A percentile compares a stretch with the other conserved stretches of the same genome.
phyloP scores from a whole-genome alignment of 768 basidiomycete genomes.

The Leucocoprinus sp. region DNA sequence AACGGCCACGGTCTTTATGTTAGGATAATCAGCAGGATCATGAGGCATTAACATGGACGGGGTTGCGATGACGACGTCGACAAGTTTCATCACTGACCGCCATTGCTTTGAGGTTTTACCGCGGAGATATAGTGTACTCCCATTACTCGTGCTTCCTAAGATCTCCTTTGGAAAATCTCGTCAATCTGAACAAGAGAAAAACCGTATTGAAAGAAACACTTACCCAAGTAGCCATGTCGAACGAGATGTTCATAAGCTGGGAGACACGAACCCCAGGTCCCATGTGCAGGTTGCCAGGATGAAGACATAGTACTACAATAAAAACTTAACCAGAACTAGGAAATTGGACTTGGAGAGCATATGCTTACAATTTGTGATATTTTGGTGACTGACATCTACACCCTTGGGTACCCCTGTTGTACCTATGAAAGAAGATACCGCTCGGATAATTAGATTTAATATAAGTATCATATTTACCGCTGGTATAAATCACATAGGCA shows the following conservation, averaged over 20 bases:
- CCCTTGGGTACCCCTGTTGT: constrained; percentile 55
- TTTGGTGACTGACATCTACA: constrained; percentile 49
- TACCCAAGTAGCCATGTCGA: constrained; percentile 63
- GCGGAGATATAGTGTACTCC: constrained; percentile 44
- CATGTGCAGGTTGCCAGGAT: constrained; percentile 54
- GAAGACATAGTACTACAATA: constrained; percentile 25
- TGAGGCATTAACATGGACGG: constrained; percentile 48
- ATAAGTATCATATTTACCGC: constrained; percentile 32
- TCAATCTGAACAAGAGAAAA: constrained; percentile 4
- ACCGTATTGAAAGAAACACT: constrained; percentile 2
- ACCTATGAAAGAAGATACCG: constrained; percentile 29
- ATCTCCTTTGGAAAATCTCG: constrained; percentile 34
- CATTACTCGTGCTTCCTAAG: constrained; percentile 44
- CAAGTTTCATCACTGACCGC: constrained; percentile 41
- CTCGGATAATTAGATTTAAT: neutral
- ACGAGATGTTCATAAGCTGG: constrained; percentile 55
- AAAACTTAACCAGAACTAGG: constrained; percentile 20
- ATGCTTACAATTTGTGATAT: constrained; percentile 48
- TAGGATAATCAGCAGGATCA: constrained; percentile 44
- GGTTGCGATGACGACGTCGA: constrained; percentile 47
- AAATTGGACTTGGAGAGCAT: neutral
- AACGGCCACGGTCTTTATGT: constrained; percentile 43
- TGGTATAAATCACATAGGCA: constrained; percentile 56
- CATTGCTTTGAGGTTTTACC: constrained; percentile 47
- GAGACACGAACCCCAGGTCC: constrained; percentile 46